Percentiles rank a stretch among this genome's conserved stretches.
Conservation (phyloP, 2,329 filamentous ascomycete species). For the Colletotrichum lini region DNA sequence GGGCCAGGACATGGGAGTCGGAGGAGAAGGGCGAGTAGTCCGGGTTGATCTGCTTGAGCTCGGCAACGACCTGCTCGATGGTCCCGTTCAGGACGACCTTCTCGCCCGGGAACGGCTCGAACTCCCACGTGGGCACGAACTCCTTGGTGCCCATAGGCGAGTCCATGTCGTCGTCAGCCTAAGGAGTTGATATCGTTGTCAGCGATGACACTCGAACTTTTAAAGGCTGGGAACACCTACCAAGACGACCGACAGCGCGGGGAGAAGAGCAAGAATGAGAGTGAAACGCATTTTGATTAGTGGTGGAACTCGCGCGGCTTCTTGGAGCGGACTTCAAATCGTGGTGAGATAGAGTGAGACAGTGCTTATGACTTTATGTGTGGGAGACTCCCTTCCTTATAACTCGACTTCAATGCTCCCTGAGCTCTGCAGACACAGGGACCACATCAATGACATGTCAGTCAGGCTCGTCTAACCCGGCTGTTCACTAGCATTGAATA, state of each 20-base stretch:
- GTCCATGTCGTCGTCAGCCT: not conserved
- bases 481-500: too few relatives aligned
- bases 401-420: too few relatives aligned
- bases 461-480: too few relatives aligned
- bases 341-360: not conserved
- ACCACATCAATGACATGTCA: too few relatives aligned
- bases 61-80: not conserved
- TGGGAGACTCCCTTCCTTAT: not conserved
- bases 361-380: too few relatives aligned
- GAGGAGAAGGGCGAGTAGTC: not conserved
- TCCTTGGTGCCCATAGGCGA: not conserved
- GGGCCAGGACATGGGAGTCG: too few relatives aligned
- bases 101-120: not conserved
- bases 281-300: not conserved
- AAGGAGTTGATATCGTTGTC: not conserved
- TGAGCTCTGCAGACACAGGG: too few relatives aligned
- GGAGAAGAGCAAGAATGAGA: not conserved
- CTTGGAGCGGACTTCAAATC: not conserved
- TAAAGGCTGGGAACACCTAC: not conserved
- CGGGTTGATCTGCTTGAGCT: slow-evolving; percentile 7
- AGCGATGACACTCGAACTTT: not conserved
- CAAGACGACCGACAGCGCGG: not conserved
- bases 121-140: not conserved
- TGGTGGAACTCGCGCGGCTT: not conserved
- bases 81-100: slow-evolving; percentile 1